A percentile compares a stretch with the other conserved stretches of the same genome.
These are phyloP conservation scores for Erucastrum elatum DNA, from an alignment of 345 rosid genomes.

Conservation along the genomic window DNA sequence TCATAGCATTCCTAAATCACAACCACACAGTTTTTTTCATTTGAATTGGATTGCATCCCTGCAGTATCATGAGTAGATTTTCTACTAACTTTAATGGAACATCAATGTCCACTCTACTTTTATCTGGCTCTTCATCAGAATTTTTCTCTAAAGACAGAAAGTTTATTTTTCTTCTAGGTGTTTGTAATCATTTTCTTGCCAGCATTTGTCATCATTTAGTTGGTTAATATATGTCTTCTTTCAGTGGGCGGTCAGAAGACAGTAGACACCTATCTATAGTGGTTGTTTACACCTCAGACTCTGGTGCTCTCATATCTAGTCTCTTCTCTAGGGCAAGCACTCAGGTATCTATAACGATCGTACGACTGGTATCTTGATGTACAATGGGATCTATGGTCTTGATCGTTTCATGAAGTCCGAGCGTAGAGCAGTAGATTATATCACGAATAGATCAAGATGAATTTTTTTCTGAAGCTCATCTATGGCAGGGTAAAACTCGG, in stretches of 20 bases:
- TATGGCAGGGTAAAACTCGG: conserved; percentile 74
- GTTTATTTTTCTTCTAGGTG: neutral
- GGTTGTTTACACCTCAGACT: conserved; percentile 68
- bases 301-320: conserved; percentile 67
- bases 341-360: conserved; percentile 56
- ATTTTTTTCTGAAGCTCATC: too few species aligned
- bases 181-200: neutral
- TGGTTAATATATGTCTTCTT: conserved; percentile 16
- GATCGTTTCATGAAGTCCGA: conserved; percentile 75
- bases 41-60: neutral
- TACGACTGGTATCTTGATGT: conserved; percentile 69
- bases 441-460: conserved; percentile 69
- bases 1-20: neutral
- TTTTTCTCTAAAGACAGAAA: conserved; percentile 6
- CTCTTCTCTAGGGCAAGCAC: conserved; percentile 65
- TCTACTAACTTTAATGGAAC: neutral
- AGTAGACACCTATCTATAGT: conserved; percentile 55
- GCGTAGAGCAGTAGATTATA: conserved; percentile 69
- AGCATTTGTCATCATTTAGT: neutral
- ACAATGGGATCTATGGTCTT: conserved; percentile 61
- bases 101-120: neutral
- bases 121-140: neutral
- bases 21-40: neutral
- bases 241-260: conserved; percentile 65
- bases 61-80: neutral